Evolutionary conservation across 768 basidiomycete genomes (phyloP), one percentile per base, ranked within the genome.

Genomic region (Chiua virens): DNA sequence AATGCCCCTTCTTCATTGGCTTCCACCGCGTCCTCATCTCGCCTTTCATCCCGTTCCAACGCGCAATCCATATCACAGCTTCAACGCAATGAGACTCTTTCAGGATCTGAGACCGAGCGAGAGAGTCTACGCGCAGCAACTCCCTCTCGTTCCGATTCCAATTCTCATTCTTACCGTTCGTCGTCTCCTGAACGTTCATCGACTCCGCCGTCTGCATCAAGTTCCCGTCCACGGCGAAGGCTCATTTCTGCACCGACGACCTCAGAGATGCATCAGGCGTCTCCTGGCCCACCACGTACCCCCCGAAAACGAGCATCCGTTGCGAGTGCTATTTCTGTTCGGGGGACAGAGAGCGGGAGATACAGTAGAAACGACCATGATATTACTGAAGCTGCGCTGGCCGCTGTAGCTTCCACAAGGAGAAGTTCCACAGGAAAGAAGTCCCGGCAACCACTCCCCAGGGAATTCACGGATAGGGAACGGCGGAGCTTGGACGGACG

Each of bases 41-140:
- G 71, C 52, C 68, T 58, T 50, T 68, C 73, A 47, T 61, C 69
- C 23, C 57, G 65, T 50, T 61, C 73, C 8, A 65, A 74, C 50
- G 52, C 66, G 44, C 58, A 60, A 7, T 59, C 65, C 36, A 42
- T 52, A 61, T 39, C 58, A 9, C 66, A 58, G 49, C 54, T 59
- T 57, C 69, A 52, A 59, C 68, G 57, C 39, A 55, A 54, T 30
- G 71, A 72, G 44, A 73, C 68, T 28, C 76, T 77, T 47, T 91
- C 89, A 8, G 89, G 89, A 28, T 91, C 88, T 3, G 90, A 91
- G 66, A 92, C 89, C 0, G 90, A 92, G 66, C 82, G 87, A 39
- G 88, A 90, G 67, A 78, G 75, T 35, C 59, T 66, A 35, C 66
- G 66, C 63, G 69, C 65, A 8, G 63, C 63, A 15, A 53, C 66